Conservation (phyloP, 202 grass and related monocot genomes). For the Carex sylvatica region DNA sequence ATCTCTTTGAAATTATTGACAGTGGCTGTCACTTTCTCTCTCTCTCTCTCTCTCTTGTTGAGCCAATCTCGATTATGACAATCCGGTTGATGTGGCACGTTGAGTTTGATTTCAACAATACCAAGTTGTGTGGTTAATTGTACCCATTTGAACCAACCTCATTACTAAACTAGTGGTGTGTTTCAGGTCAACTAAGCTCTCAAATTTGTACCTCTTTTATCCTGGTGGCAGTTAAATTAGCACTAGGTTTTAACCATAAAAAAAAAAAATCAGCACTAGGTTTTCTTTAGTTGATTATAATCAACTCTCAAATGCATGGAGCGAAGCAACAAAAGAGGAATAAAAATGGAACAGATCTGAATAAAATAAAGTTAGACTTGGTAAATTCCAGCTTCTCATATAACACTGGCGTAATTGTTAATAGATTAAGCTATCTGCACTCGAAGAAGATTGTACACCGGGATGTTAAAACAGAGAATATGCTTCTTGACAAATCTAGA, state of each 20-base stretch:
- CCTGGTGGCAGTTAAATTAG: background rate
- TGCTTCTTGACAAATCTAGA: constrained; percentile 93
- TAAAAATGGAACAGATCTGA: background rate
- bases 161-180: background rate
- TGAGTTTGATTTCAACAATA: background rate
- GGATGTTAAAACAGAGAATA: constrained; percentile 98
- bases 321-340: background rate
- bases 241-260: background rate
- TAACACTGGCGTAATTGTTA: background rate
- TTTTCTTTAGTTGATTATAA: background rate
- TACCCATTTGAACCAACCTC: constrained; percentile 7
- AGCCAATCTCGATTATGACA: constrained; percentile 25
- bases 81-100: background rate
- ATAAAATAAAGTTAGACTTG: background rate
- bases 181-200: background rate
- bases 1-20: background rate
- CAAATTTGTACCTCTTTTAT: background rate
- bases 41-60: background rate
- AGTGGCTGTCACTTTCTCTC: no score
- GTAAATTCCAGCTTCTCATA: constrained; percentile 2
- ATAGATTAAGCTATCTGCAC: constrained; percentile 96
- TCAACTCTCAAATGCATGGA: constrained; percentile 6
- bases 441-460: constrained; percentile 96
- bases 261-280: no score
- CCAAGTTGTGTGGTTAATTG: background rate